Percentiles rank a stretch among this genome's conserved stretches.
Evolutionary conservation across 73 alveolate species (phyloP).

Genomic region (Paramecium primaurelia): DNA sequence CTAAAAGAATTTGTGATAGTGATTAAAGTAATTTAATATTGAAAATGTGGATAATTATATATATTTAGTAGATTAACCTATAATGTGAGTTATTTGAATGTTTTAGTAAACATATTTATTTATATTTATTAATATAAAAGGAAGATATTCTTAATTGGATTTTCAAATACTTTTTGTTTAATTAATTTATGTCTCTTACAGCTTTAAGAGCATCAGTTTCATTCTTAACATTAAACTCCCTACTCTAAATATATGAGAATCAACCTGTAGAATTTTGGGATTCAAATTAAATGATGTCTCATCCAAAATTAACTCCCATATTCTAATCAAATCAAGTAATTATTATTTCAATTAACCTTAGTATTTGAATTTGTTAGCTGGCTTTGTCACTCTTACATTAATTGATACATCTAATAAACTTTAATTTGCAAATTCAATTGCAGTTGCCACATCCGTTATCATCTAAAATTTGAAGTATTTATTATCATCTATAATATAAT

Average conservation of each 20-base stretch:
- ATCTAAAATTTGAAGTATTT: slow-evolving; percentile 24
- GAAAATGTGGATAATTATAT: background rate
- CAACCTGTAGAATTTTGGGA: slow-evolving; percentile 19
- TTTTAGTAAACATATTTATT: background rate
- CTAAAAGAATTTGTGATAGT: background rate
- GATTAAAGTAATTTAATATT: background rate
- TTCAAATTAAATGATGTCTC: background rate
- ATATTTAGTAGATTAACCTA: background rate
- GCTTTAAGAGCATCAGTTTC: slow-evolving; percentile 18
- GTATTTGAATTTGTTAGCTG: background rate
- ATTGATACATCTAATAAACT: background rate
- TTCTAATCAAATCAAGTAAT: background rate
- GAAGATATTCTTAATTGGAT: background rate
- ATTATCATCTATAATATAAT: background rate
- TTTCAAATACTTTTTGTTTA: slow-evolving; percentile 29
- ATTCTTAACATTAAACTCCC: background rate
- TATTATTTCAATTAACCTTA: background rate
- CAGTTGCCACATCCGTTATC: background rate
- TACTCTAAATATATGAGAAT: background rate
- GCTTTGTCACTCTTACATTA: background rate
- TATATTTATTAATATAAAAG: background rate
- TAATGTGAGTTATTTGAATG: background rate
- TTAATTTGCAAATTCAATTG: background rate
- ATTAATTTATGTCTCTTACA: background rate
- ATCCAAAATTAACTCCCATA: background rate